phyloP scores from a whole-genome alignment of 2,329 filamentous ascomycete genomes.

The Cryphonectria carpinicola region DNA sequence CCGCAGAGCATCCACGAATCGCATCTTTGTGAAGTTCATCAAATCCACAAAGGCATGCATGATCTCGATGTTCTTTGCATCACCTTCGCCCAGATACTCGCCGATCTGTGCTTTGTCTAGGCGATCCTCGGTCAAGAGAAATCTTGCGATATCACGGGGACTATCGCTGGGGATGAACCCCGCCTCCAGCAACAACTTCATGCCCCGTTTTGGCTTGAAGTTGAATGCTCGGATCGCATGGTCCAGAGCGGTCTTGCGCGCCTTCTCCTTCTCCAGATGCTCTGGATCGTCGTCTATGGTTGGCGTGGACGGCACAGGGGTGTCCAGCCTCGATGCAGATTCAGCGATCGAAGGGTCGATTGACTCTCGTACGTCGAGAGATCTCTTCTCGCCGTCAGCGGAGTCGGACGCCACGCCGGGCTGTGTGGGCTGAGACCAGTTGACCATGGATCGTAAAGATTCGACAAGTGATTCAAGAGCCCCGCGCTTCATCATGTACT shows the following conservation, averaged over 20 bases:
- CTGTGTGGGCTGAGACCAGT: slow-evolving; percentile 76
- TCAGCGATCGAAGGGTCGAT: slow-evolving; percentile 72
- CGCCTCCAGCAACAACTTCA: slow-evolving; percentile 81
- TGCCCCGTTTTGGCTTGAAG: slow-evolving; percentile 93
- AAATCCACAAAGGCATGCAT: slow-evolving; percentile 98
- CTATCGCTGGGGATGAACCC: slow-evolving; percentile 83
- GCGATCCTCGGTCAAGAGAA: slow-evolving; percentile 79
- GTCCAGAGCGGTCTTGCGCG: slow-evolving; percentile 86
- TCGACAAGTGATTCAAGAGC: slow-evolving; percentile 88
- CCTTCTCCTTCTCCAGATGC: slow-evolving; percentile 93
- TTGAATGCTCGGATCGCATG: slow-evolving; percentile 94
- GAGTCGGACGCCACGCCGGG: slow-evolving; percentile 62
- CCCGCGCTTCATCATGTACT: slow-evolving; percentile 89
- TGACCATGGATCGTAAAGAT: slow-evolving; percentile 84
- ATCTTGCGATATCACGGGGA: slow-evolving; percentile 81
- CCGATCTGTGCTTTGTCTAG: slow-evolving; percentile 92
- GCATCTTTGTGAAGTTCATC: slow-evolving; percentile 90
- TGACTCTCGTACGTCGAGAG: slow-evolving; percentile 66
- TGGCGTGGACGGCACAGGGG: slow-evolving; percentile 67
- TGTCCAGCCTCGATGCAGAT: slow-evolving; percentile 64
- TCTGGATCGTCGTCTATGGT: slow-evolving; percentile 86
- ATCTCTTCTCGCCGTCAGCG: slow-evolving; percentile 56
- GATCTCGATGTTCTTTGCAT: slow-evolving; percentile 89
- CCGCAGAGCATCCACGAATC: slow-evolving; percentile 90
- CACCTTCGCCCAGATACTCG: slow-evolving; percentile 92